Base-by-base conservation (phyloP, 2,329 filamentous ascomycete species). In the Apiospora koreana region DNA sequence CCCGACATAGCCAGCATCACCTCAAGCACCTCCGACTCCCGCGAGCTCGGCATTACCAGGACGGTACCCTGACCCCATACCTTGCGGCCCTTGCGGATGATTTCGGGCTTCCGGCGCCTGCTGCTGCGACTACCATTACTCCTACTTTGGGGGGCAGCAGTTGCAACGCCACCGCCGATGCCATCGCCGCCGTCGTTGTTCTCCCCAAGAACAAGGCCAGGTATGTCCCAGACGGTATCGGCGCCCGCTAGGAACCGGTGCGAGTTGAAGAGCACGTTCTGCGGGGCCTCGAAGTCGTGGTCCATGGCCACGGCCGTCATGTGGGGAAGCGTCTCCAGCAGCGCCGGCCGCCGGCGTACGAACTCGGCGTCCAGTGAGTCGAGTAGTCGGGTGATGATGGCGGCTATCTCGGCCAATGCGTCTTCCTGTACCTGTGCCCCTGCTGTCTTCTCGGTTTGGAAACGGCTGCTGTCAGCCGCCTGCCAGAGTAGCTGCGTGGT, bases 221-320 rank as follows among this genome's bases (percentile, higher is more conserved):
- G 31, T 4, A 62, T 62, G 8, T 62, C 54, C 54, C 54, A 62
- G 2, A n/a, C 54, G 18, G 54, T 62, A 7, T 62, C 54, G 18
- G 54, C 31, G 3, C 54, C 54, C 31, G 31, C 54, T 3, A 62
- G 28, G 21, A 38, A 62, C 28, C 54, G 54, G 21, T 62, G 54
- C 31, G 54, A 62, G 54, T 62, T 62, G 31, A 62, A 62, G 31
- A 62, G 31, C 54, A 62, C 18, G 54, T 38, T 62, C 54, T 62
- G 54, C 54, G 54, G 54, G 7, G 54, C 54, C 54, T 62, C 54
- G 54, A 62, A 62, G 54, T 62, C 54, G 31, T 62, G 73, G 54
- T 80, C 79, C 43, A 79, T 76, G 6, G 74, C 78, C 2, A 75
- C 74, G 0, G 78, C 76, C 38, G 77, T 78, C 62, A 77, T 72